phyloP scores from a whole-genome alignment of 2,329 filamentous ascomycete species.

The Colletotrichum costaricense region DNA sequence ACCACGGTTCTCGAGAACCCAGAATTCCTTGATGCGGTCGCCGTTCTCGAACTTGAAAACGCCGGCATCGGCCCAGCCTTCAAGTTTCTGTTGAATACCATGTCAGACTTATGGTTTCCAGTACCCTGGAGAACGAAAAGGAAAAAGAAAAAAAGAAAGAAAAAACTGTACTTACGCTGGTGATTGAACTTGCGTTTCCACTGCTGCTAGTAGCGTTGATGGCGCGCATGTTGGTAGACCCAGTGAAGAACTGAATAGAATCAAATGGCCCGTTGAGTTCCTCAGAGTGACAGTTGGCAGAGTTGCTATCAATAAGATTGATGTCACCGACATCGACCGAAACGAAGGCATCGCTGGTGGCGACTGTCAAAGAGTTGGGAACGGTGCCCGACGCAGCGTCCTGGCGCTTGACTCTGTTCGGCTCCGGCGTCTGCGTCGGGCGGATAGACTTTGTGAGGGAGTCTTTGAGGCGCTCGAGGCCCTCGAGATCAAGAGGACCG shows the following conservation, averaged over 20 bases:
- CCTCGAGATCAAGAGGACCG: conserved; percentile 11
- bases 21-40: conserved; percentile 23
- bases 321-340: conserved; percentile 24
- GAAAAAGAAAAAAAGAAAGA: no score
- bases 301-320: background rate
- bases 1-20: background rate
- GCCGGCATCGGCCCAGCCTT: conserved; percentile 1
- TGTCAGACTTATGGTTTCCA: no score
- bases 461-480: conserved; percentile 4
- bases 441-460: background rate
- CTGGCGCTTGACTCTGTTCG: conserved; percentile 4
- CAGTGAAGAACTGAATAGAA: conserved; percentile 17
- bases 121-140: background rate
- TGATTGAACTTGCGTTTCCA: conserved; percentile 18
- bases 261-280: conserved; percentile 19
- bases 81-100: background rate
- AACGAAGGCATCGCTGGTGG: background rate
- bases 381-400: background rate
- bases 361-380: conserved; percentile 1
- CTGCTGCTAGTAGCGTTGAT: conserved; percentile 8
- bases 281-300: conserved; percentile 5
- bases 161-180: background rate
- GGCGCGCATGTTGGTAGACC: conserved; percentile 18
- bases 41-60: conserved; percentile 7
- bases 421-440: background rate